Evolutionary conservation across 768 basidiomycete genomes (phyloP).

Genomic region (Phaffia tasmanica): DNA sequence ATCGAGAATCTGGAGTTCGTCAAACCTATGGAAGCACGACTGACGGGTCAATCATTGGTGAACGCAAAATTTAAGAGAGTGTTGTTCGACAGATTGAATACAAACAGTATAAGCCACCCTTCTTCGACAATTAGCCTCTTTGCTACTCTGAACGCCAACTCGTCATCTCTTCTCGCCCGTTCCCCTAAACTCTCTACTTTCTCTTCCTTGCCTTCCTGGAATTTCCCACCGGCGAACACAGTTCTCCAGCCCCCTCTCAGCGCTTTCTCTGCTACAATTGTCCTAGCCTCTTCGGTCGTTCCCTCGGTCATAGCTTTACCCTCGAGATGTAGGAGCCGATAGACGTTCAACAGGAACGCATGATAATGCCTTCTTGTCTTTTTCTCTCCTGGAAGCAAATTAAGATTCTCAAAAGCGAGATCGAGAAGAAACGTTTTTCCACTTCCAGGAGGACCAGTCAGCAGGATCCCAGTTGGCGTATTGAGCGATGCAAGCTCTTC

Average conservation of each 20-base stretch:
- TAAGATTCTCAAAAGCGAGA: conserved; percentile 17
- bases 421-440: conserved; percentile 23
- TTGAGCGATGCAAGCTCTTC: conserved; percentile 12
- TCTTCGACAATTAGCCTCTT: conserved; percentile 18
- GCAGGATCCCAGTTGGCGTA: conserved; percentile 7
- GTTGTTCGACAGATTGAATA: neutral
- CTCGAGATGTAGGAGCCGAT: conserved; percentile 23
- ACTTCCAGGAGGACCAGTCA: conserved; percentile 21
- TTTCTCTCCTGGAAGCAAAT: neutral
- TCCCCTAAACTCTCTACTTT: neutral
- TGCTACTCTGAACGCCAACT: conserved; percentile 19
- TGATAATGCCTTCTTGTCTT: conserved; percentile 22
- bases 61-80: neutral
- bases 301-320: neutral
- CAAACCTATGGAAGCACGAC: neutral
- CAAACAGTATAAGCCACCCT: conserved; percentile 23
- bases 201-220: neutral
- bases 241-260: conserved; percentile 8
- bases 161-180: conserved; percentile 15
- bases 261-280: neutral
- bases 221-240: conserved; percentile 5
- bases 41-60: neutral
- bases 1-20: conserved; percentile 17
- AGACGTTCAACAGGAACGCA: conserved; percentile 23
- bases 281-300: neutral